phyloP scores from a whole-genome alignment of 345 rosid species.

The Aquilaria malaccensis region DNA sequence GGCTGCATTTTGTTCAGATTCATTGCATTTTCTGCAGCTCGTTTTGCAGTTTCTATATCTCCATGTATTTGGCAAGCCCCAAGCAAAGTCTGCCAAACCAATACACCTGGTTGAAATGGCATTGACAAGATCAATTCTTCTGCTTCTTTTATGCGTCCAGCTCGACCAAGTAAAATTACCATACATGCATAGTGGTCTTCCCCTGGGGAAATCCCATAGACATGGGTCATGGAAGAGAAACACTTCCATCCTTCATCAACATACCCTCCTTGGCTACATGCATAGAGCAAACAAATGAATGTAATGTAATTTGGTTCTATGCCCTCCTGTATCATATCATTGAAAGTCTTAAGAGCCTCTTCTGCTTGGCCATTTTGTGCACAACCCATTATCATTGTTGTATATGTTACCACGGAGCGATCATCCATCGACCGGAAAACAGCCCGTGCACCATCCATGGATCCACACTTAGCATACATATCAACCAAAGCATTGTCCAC shows the following conservation, averaged over 20 bases:
- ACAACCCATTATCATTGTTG: conserved; percentile 48
- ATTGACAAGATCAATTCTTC: conserved; percentile 35
- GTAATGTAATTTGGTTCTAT: conserved; percentile 40
- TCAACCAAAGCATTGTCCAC: conserved; percentile 52
- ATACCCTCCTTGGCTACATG: conserved; percentile 52
- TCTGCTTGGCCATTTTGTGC: conserved; percentile 45
- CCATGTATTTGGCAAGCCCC: conserved; percentile 44
- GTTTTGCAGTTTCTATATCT: conserved; percentile 38
- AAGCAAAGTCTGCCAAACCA: conserved; percentile 51
- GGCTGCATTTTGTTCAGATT: conserved; percentile 28
- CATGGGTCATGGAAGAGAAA: conserved; percentile 36
- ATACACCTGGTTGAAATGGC: conserved; percentile 39
- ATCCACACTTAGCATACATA: conserved; percentile 48
- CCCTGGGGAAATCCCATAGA: conserved; percentile 34
- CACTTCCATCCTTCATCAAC: conserved; percentile 41
- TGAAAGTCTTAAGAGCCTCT: conserved; percentile 37
- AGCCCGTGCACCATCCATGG: conserved; percentile 37
- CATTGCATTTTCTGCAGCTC: conserved; percentile 37
- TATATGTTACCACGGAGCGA: conserved; percentile 41
- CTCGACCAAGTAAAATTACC: conserved; percentile 45
- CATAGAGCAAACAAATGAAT: conserved; percentile 40
- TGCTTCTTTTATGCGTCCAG: conserved; percentile 42
- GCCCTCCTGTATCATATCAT: conserved; percentile 32
- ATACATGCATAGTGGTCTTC: conserved; percentile 53
- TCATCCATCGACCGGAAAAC: conserved; percentile 27